Evolutionary conservation across 2,329 filamentous ascomycete species (phyloP).

Genomic region (Diaporthe destruens): DNA sequence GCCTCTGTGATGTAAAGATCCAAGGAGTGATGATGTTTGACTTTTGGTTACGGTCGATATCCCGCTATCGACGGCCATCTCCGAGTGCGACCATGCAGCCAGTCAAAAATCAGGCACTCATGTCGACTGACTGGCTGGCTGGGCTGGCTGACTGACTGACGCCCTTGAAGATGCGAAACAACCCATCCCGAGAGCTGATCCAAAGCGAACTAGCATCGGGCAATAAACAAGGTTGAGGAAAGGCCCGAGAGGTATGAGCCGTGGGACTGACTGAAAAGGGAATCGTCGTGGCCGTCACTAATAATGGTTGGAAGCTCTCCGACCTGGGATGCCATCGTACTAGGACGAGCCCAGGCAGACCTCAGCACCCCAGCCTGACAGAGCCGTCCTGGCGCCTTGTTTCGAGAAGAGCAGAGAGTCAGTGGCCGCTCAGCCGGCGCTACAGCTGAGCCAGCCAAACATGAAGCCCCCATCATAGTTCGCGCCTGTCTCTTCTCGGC

Average conservation of each 20-base stretch:
- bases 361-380: not conserved
- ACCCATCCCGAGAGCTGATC: not conserved
- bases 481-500: constrained; percentile 11
- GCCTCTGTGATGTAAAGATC: not conserved
- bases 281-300: not conserved
- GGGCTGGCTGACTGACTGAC: constrained; percentile 2
- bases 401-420: constrained; percentile 23
- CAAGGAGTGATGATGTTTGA: no score
- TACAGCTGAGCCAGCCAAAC: constrained; percentile 2
- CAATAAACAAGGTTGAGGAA: constrained; percentile 32
- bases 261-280: constrained; percentile 26
- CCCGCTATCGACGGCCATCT: not conserved
- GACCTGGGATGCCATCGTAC: not conserved
- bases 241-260: not conserved
- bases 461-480: not conserved
- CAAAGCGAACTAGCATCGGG: constrained; percentile 23
- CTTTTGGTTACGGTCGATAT: constrained; percentile 7
- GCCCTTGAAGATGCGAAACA: constrained; percentile 22
- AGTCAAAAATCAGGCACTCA: not conserved
- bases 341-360: not conserved
- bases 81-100: not conserved
- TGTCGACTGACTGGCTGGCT: constrained; percentile 8
- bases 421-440: constrained; percentile 18
- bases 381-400: constrained; percentile 5
- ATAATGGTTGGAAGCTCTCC: constrained; percentile 18